Conservation (phyloP, 225 moss, liverwort and hornwort genomes). For the Polytrichum commune region DNA sequence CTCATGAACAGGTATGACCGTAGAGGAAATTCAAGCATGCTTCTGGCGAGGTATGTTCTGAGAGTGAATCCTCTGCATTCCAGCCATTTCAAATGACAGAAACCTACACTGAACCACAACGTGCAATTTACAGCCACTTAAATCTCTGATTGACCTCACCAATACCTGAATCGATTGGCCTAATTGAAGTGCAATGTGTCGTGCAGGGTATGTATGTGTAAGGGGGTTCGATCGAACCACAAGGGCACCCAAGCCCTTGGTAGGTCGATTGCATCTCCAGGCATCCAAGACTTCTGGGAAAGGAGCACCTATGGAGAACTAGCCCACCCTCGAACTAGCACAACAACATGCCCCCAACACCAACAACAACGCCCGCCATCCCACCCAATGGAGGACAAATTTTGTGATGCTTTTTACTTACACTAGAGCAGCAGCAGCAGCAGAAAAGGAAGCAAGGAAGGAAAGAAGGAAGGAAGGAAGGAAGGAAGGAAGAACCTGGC, state of each 20-base stretch:
- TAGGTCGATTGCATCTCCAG: conserved; percentile 64
- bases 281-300: conserved; percentile 48
- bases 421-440: too few relatives aligned
- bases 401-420: conserved; percentile 12
- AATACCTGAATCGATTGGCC: too few relatives aligned
- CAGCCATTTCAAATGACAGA: too few relatives aligned
- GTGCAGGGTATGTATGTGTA: conserved; percentile 83
- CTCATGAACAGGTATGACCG: conserved; percentile 45
- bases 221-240: conserved; percentile 65
- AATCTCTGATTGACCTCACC: too few relatives aligned
- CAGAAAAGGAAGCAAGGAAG: conserved; percentile 2
- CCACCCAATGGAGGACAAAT: conserved; percentile 1
- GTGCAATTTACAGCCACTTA: too few relatives aligned
- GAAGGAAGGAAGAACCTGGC: conserved; percentile 13
- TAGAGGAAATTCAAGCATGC: conserved; percentile 72
- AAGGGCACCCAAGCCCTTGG: conserved; percentile 72
- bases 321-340: not conserved
- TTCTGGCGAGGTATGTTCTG: conserved; percentile 70
- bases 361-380: not conserved
- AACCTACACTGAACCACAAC: too few relatives aligned
- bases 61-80: not conserved
- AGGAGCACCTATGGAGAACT: conserved; percentile 7
- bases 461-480: conserved; percentile 4
- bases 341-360: not conserved
- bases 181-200: not conserved